Percentiles rank a stretch among this genome's conserved stretches.
phyloP scores from a whole-genome alignment of 345 rosid genomes.

The Gossypium arboreum region DNA sequence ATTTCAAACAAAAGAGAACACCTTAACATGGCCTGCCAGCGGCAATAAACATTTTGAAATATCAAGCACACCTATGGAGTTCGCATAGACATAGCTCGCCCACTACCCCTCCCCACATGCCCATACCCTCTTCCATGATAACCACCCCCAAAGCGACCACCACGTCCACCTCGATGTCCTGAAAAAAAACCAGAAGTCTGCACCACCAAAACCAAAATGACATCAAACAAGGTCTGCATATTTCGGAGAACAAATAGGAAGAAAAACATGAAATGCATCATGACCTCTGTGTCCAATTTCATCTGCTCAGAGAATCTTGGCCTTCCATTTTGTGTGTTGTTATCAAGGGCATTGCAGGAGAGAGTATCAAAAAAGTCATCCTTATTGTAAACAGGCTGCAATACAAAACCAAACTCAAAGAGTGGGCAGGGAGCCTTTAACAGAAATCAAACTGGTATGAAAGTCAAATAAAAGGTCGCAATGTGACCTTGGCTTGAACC shows the following conservation, averaged over 20 bases:
- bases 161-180: slow-evolving; percentile 42
- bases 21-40: slow-evolving; percentile 21
- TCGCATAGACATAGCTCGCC: slow-evolving; percentile 28
- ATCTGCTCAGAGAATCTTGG: slow-evolving; percentile 73
- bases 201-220: slow-evolving; percentile 9
- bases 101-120: slow-evolving; percentile 34
- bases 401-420: slow-evolving; percentile 9
- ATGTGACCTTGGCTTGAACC: slow-evolving; percentile 39
- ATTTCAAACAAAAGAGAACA: slow-evolving; percentile 15
- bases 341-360: slow-evolving; percentile 47
- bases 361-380: slow-evolving; percentile 90
- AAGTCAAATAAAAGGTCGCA: slow-evolving; percentile 9
- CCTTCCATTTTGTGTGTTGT: slow-evolving; percentile 58
- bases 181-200: slow-evolving; percentile 73
- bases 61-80: slow-evolving; percentile 15
- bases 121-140: slow-evolving; percentile 42
- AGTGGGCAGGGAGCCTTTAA: background rate
- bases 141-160: slow-evolving; percentile 40
- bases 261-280: background rate
- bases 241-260: background rate
- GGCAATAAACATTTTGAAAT: slow-evolving; percentile 10
- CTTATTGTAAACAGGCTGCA: slow-evolving; percentile 76
- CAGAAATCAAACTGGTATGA: background rate
- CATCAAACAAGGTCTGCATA: background rate
- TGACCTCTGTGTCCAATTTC: slow-evolving; percentile 85